These are phyloP conservation scores for Microcyclospora tardicrescens DNA, from an alignment of 2,329 filamentous ascomycete species.

Conservation along the genomic window DNA sequence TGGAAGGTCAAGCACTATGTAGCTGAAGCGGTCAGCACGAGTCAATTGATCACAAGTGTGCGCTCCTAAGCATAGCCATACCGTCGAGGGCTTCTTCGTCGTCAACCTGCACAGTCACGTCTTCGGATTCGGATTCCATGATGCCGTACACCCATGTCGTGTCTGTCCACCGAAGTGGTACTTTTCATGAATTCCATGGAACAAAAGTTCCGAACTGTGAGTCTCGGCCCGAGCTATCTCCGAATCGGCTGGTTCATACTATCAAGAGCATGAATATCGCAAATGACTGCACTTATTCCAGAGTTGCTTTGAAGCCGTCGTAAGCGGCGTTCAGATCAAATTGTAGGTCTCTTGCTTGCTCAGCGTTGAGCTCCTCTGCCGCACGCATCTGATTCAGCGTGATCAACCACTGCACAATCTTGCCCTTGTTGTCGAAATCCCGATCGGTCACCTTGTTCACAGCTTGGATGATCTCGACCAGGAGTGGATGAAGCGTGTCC, in stretches of 20 bases:
- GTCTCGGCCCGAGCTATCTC: neutral
- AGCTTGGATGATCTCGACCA: constrained; percentile 91
- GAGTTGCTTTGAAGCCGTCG: constrained; percentile 75
- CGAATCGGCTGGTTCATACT: neutral
- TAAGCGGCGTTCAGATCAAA: constrained; percentile 93
- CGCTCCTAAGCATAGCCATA: neutral
- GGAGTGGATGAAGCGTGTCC: constrained; percentile 85
- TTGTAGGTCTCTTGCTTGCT: constrained; percentile 77
- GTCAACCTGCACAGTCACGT: constrained; percentile 5
- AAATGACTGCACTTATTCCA: constrained; percentile 30
- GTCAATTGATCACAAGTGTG: no score
- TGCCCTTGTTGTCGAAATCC: constrained; percentile 88
- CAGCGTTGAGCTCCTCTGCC: constrained; percentile 75
- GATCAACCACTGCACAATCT: constrained; percentile 98
- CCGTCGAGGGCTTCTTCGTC: neutral
- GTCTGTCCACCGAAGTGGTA: neutral
- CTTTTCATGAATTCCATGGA: neutral
- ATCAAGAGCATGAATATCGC: neutral
- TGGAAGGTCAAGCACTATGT: constrained; percentile 60
- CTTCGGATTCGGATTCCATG: neutral
- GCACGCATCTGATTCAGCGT: constrained; percentile 96
- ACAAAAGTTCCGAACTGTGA: neutral
- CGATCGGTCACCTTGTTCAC: constrained; percentile 94
- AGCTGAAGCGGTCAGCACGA: no score
- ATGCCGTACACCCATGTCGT: no score